Percentiles rank a stretch among this genome's conserved stretches.
phyloP scores from a whole-genome alignment of 768 basidiomycete species.

The Panellus pusillus region DNA sequence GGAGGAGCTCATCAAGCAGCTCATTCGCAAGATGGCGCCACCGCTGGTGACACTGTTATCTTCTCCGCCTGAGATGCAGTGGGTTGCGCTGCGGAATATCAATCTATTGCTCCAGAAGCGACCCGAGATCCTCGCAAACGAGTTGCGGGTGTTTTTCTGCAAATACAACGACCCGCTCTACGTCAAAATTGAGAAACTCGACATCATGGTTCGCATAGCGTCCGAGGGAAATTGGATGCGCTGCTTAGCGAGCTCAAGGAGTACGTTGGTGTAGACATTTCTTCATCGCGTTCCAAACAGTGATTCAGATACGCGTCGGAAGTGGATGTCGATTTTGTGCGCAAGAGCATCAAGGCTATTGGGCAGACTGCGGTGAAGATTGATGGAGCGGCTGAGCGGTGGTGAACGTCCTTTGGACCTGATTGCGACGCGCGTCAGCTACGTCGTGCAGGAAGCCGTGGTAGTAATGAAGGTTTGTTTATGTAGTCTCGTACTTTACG shows the following conservation, averaged over 20 bases:
- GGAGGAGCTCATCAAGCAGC: conserved; percentile 81
- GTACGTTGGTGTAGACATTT: conserved; percentile 44
- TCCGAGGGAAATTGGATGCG: conserved; percentile 90
- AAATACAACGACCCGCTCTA: conserved; percentile 99
- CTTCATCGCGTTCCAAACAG: background rate
- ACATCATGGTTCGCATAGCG: conserved; percentile 96
- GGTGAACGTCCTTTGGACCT: conserved; percentile 95
- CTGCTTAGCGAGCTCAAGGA: conserved; percentile 95
- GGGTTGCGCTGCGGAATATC: conserved; percentile 96
- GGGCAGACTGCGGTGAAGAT: conserved; percentile 97
- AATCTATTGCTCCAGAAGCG: conserved; percentile 95
- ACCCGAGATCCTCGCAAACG: conserved; percentile 84
- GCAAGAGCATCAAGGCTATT: conserved; percentile 93
- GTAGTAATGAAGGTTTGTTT: conserved; percentile 91
- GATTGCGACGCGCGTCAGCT: conserved; percentile 91
- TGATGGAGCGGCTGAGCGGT: conserved; percentile 88
- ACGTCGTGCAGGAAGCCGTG: conserved; percentile 97
- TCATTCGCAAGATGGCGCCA: conserved; percentile 96
- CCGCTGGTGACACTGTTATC: conserved; percentile 94
- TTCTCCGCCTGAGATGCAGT: conserved; percentile 96
- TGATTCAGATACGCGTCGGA: conserved; percentile 84
- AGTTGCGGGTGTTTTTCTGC: conserved; percentile 99
- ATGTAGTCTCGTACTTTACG: background rate
- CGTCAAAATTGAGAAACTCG: conserved; percentile 97
- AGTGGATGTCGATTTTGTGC: conserved; percentile 97